Percentiles rank a stretch among this genome's conserved stretches.
These are phyloP conservation scores for Russula dissimulans DNA, from an alignment of 768 basidiomycete genomes.

Conservation along the genomic window DNA sequence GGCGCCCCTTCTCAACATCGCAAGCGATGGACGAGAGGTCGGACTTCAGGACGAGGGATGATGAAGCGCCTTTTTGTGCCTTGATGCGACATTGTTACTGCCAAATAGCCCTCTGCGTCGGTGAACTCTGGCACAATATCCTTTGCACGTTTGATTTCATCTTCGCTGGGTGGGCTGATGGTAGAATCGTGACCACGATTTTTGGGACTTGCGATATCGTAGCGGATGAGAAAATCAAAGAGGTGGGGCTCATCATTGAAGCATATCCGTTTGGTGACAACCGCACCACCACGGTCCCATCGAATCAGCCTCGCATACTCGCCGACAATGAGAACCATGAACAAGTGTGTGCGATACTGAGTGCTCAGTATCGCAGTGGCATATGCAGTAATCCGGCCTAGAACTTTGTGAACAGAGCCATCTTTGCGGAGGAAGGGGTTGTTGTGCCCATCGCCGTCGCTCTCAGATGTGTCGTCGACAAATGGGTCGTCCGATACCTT, in stretches of 20 bases:
- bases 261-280: not conserved
- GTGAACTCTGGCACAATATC: not conserved
- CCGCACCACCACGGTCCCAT: not conserved
- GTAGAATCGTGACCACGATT: not conserved
- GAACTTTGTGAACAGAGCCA: not conserved
- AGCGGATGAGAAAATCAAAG: not conserved
- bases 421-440: not conserved
- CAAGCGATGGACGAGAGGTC: not conserved
- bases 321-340: not conserved
- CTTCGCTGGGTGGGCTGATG: not conserved
- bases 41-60: not conserved
- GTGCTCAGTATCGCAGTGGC: not conserved
- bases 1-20: too few relatives aligned
- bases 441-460: too few relatives aligned
- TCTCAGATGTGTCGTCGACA: not conserved
- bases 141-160: not conserved
- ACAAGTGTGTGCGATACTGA: not conserved
- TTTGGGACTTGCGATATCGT: not conserved
- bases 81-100: too few relatives aligned
- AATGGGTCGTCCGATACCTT: not conserved
- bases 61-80: not conserved
- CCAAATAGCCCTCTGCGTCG: too few relatives aligned
- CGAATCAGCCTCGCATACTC: not conserved
- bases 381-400: not conserved
- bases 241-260: too few relatives aligned